Evolutionary conservation across 1,139 yeast genomes (phyloP).

Genomic region (Hemisphaericaspora subhashii): DNA sequence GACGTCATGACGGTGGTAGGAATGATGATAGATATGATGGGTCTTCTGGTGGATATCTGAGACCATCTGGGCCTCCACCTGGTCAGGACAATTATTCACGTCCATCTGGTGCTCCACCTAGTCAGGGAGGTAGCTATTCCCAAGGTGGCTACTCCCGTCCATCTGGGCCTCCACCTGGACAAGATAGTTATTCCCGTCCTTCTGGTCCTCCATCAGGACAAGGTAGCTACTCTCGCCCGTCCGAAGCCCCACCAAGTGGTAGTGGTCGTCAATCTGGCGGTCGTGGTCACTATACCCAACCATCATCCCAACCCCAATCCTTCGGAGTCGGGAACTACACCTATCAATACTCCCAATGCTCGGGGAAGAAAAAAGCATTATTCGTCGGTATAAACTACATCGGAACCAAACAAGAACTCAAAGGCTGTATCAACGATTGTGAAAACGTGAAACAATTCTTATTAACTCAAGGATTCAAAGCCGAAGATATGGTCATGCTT

Average conservation of each 20-base stretch:
- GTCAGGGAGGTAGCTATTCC: no score
- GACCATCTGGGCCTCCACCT: slow-evolving; percentile 9
- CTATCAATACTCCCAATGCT: slow-evolving; percentile 73
- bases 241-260: slow-evolving; percentile 14
- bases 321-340: slow-evolving; percentile 32
- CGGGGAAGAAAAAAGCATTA: slow-evolving; percentile 77
- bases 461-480: slow-evolving; percentile 62
- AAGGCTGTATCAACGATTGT: slow-evolving; percentile 88
- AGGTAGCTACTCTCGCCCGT: no score
- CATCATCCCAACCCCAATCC: slow-evolving; percentile 34
- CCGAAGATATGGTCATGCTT: slow-evolving; percentile 80
- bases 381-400: slow-evolving; percentile 85
- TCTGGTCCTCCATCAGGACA: slow-evolving; percentile 13
- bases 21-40: background rate
- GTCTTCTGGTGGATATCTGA: slow-evolving; percentile 1
- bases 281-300: slow-evolving; percentile 15
- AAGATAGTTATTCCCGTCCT: slow-evolving; percentile 14
- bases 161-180: slow-evolving; percentile 8
- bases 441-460: slow-evolving; percentile 61
- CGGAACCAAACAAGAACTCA: slow-evolving; percentile 66
- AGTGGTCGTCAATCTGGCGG: slow-evolving; percentile 10
- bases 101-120: slow-evolving; percentile 9
- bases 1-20: background rate
- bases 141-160: slow-evolving; percentile 13
- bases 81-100: background rate